phyloP scores from a whole-genome alignment of 768 basidiomycete species.

The Dacryopinax primogenitus region DNA sequence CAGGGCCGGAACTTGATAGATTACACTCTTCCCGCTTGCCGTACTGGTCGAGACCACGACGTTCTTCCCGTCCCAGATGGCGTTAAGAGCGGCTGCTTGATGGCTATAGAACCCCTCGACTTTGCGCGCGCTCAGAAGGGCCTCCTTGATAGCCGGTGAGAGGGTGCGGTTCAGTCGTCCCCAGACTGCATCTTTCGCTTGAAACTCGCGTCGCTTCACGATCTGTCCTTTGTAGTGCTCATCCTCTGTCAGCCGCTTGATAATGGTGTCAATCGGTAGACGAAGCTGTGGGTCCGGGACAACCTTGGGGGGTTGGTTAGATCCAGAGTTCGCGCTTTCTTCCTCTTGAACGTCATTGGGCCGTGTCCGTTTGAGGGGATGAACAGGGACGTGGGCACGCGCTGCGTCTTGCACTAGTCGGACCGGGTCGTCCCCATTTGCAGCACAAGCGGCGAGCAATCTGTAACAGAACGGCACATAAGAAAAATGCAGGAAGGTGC shows the following conservation, averaged over 20 bases:
- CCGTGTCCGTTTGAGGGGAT: slow-evolving; percentile 30
- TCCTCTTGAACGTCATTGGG: slow-evolving; percentile 12
- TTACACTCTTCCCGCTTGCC: slow-evolving; percentile 78
- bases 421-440: slow-evolving; percentile 44
- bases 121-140: slow-evolving; percentile 44
- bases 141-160: slow-evolving; percentile 42
- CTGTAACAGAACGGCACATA: slow-evolving; percentile 28
- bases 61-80: slow-evolving; percentile 43
- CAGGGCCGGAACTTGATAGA: slow-evolving; percentile 73
- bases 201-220: slow-evolving; percentile 40
- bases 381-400: slow-evolving; percentile 55
- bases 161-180: slow-evolving; percentile 43
- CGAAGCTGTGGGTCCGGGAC: slow-evolving; percentile 40
- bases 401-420: slow-evolving; percentile 52
- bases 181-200: slow-evolving; percentile 38
- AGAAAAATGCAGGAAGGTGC: background rate
- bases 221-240: slow-evolving; percentile 65
- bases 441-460: slow-evolving; percentile 42
- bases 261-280: slow-evolving; percentile 43
- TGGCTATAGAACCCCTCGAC: slow-evolving; percentile 54
- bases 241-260: slow-evolving; percentile 45
- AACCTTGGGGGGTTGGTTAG: slow-evolving; percentile 12
- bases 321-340: slow-evolving; percentile 15
- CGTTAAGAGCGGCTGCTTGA: slow-evolving; percentile 60
- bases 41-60: slow-evolving; percentile 86